Base-by-base conservation (phyloP, 2,329 filamentous ascomycete genomes). In the Malbranchea zuffiana region DNA sequence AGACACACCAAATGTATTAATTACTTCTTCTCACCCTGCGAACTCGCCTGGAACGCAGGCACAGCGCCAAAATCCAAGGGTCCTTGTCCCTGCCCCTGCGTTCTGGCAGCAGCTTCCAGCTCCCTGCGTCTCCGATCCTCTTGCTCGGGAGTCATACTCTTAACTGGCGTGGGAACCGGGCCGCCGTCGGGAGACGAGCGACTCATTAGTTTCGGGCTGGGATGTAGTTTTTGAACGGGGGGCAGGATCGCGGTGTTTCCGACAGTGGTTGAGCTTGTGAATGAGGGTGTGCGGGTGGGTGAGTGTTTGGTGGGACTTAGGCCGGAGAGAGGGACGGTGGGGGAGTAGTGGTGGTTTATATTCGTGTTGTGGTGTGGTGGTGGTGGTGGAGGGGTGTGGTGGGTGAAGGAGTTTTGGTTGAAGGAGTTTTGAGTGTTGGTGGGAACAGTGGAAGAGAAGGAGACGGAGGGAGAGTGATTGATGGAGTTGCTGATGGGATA, bases 241-340 rank as follows among this genome's bases (percentile, higher is more conserved):
- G 60, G 61, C 13, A 64, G 45, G 6, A 64, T 50, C 1, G 60
- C 50, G 2, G 59, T 54, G 19, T 29, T 35, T 3, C 35, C 34
- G 8, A 43, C 13, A 17, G 28, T 34, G 7, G 36, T 28, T 5
- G 39, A 35, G 12, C 35, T 32, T 16, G 20, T 32, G 29, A 37
- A 40, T 10, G 42, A 39, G 8, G 41, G 54, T 7, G 45, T 35
- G 21, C 41, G 43, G 1, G 46, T 42, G 18, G 62, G 61, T 7
- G 61, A 63, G 32, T 66, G 60, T 42, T 67, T 67, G 10, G 54
- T 65, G 8, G 64, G 64, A 19, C 63, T 67, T 17, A 66, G 57
- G 2, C 64, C 64, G 1, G 64, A 67, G 31, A 63, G 47, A 5
- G 56, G 48, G 35, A 57, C 46, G 10, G 51, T 50, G 20, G 59